phyloP scores from a whole-genome alignment of 371 early-diverging fungal genomes.

The Saksenaea oblongispora region DNA sequence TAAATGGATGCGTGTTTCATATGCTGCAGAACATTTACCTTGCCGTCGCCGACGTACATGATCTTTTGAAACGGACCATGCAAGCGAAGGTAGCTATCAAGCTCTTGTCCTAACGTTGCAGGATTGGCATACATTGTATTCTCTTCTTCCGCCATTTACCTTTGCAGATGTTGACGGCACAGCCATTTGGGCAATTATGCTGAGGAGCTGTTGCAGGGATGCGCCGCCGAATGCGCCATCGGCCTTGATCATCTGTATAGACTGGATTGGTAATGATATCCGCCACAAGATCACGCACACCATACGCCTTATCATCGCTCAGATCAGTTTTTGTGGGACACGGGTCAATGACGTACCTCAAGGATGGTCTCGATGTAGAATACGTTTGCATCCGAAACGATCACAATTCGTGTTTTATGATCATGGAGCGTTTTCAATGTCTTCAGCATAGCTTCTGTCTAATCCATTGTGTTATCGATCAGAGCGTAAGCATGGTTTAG shows the following conservation, averaged over 20 bases:
- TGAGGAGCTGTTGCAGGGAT: slow-evolving; percentile 44
- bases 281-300: slow-evolving; percentile 53
- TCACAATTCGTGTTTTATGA: slow-evolving; percentile 56
- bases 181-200: slow-evolving; percentile 66
- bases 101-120: slow-evolving; percentile 39
- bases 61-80: slow-evolving; percentile 34
- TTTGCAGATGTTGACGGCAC: slow-evolving; percentile 78
- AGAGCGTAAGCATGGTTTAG: slow-evolving; percentile 7
- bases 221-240: slow-evolving; percentile 55
- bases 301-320: slow-evolving; percentile 43
- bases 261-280: slow-evolving; percentile 77
- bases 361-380: slow-evolving; percentile 72
- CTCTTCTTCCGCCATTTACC: slow-evolving; percentile 30
- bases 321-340: not conserved
- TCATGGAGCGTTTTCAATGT: slow-evolving; percentile 47
- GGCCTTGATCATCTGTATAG: slow-evolving; percentile 50
- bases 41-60: slow-evolving; percentile 50
- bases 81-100: slow-evolving; percentile 29
- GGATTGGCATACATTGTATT: not conserved
- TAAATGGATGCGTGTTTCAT: not conserved
- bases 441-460: slow-evolving; percentile 59
- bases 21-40: slow-evolving; percentile 15
- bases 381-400: slow-evolving; percentile 78
- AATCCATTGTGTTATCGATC: not conserved
- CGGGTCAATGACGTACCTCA: slow-evolving; percentile 36